These are phyloP conservation scores for Colletotrichum tofieldiae DNA, from an alignment of 2,329 filamentous ascomycete species.

Conservation along the genomic window DNA sequence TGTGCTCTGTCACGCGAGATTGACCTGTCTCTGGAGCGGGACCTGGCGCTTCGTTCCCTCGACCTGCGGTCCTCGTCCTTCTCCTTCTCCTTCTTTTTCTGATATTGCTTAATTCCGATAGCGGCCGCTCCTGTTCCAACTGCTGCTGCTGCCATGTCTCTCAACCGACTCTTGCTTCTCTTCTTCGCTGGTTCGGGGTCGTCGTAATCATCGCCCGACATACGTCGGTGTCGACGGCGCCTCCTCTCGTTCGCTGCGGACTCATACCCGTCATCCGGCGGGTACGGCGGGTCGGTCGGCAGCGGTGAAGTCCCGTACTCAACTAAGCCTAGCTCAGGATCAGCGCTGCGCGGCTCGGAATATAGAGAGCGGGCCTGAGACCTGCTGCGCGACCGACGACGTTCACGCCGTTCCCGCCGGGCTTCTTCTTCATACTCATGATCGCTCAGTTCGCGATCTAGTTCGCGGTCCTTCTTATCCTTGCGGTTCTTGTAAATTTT, in stretches of 20 bases:
- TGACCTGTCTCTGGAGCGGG: constrained; percentile 35
- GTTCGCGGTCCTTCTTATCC: constrained; percentile 70
- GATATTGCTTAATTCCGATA: constrained; percentile 74
- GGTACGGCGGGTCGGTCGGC: constrained; percentile 55
- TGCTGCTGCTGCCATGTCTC: constrained; percentile 70
- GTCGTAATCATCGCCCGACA: constrained; percentile 51
- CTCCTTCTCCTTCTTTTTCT: constrained; percentile 65
- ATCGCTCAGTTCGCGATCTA: constrained; percentile 53
- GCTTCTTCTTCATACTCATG: constrained; percentile 50
- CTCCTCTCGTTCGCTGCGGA: constrained; percentile 63
- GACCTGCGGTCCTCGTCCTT: constrained; percentile 50
- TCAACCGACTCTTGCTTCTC: constrained; percentile 69
- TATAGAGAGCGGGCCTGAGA: constrained; percentile 66
- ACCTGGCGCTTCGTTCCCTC: constrained; percentile 36
- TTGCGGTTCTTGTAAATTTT: constrained; percentile 74
- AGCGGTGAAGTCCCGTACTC: constrained; percentile 76
- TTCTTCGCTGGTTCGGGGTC: constrained; percentile 57
- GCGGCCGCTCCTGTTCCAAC: constrained; percentile 73
- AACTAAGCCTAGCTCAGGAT: constrained; percentile 79
- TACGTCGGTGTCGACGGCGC: constrained; percentile 57
- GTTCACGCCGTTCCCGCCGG: constrained; percentile 39
- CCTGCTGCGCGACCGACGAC: constrained; percentile 61
- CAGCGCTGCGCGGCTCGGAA: constrained; percentile 68
- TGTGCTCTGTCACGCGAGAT: constrained; percentile 28
- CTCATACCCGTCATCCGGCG: constrained; percentile 59